phyloP scores from a whole-genome alignment of 129 eudicot species.

The Lactuca sativa region DNA sequence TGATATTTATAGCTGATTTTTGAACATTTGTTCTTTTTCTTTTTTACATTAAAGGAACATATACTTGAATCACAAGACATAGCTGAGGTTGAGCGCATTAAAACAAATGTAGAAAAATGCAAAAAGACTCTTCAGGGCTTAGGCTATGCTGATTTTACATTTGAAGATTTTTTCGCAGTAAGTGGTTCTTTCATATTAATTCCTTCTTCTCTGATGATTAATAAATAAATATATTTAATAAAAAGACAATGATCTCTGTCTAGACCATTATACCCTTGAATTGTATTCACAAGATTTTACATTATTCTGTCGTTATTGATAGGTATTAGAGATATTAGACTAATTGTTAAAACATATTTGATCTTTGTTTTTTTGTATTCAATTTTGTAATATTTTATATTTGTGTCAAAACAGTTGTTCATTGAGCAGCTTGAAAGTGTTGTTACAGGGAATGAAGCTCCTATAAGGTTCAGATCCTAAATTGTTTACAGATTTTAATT shows the following conservation, averaged over 20 bases:
- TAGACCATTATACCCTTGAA: too few relatives aligned
- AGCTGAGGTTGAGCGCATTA: conserved; percentile 71
- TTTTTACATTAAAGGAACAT: conserved; percentile 55
- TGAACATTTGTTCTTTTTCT: conserved; percentile 16
- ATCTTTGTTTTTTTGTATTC: conserved; percentile 14
- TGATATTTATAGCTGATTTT: background rate
- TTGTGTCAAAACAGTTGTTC: conserved; percentile 57
- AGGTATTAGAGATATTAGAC: too few relatives aligned
- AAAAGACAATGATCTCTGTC: too few relatives aligned
- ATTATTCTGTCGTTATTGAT: too few relatives aligned
- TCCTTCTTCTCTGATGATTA: background rate
- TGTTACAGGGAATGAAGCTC: conserved; percentile 59
- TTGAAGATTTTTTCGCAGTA: conserved; percentile 93
- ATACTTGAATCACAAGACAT: conserved; percentile 82
- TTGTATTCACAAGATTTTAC: too few relatives aligned
- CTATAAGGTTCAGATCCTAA: conserved; percentile 53
- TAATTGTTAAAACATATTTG: background rate
- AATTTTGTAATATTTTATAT: background rate
- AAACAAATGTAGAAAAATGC: conserved; percentile 63
- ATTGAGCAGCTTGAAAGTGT: conserved; percentile 93
- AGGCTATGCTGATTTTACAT: conserved; percentile 91
- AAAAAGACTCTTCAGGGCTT: conserved; percentile 78
- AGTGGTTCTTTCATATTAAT: conserved; percentile 11
- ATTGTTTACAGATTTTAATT: conserved; percentile 1
- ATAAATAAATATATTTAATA: background rate